phyloP scores from a whole-genome alignment of 768 basidiomycete genomes.

The Xerocomus potaroensis region DNA sequence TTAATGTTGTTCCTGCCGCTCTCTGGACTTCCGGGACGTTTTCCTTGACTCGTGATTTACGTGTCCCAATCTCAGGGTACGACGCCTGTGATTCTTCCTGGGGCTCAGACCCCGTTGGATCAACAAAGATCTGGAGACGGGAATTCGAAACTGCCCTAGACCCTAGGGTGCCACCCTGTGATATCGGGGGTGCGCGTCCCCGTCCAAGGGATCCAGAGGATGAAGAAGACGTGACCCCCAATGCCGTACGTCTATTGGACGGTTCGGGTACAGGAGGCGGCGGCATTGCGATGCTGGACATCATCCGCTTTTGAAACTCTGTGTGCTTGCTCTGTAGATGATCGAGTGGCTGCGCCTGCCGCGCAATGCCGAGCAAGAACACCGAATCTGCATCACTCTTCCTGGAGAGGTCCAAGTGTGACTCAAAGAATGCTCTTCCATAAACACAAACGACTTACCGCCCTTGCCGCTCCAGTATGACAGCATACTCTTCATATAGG shows the following conservation, averaged over 20 bases:
- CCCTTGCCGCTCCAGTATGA: slow-evolving; percentile 74
- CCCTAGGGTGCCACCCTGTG: slow-evolving; percentile 28
- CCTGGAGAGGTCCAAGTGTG: slow-evolving; percentile 35
- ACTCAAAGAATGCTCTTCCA: slow-evolving; percentile 27
- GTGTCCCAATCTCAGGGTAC: slow-evolving; percentile 73
- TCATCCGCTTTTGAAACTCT: slow-evolving; percentile 92
- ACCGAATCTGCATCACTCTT: slow-evolving; percentile 85
- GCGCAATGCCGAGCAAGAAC: slow-evolving; percentile 83
- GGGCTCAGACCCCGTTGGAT: slow-evolving; percentile 53
- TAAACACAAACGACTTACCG: slow-evolving; percentile 52
- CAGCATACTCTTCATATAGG: slow-evolving; percentile 91
- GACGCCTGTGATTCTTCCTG: slow-evolving; percentile 41
- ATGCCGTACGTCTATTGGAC: slow-evolving; percentile 39
- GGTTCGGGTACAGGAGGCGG: slow-evolving; percentile 35
- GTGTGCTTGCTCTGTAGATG: slow-evolving; percentile 71
- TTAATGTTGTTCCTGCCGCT: slow-evolving; percentile 61
- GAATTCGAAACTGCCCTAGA: slow-evolving; percentile 45
- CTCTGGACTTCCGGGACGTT: slow-evolving; percentile 69
- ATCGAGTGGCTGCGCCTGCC: slow-evolving; percentile 77
- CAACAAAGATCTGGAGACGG: slow-evolving; percentile 68
- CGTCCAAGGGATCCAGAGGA: slow-evolving; percentile 27
- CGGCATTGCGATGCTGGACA: slow-evolving; percentile 44
- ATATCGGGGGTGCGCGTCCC: slow-evolving; percentile 11
- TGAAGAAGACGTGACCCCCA: slow-evolving; percentile 40
- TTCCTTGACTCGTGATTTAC: slow-evolving; percentile 75